Evolutionary conservation across 345 rosid species (phyloP).

Genomic region (Sapria himalayana): DNA sequence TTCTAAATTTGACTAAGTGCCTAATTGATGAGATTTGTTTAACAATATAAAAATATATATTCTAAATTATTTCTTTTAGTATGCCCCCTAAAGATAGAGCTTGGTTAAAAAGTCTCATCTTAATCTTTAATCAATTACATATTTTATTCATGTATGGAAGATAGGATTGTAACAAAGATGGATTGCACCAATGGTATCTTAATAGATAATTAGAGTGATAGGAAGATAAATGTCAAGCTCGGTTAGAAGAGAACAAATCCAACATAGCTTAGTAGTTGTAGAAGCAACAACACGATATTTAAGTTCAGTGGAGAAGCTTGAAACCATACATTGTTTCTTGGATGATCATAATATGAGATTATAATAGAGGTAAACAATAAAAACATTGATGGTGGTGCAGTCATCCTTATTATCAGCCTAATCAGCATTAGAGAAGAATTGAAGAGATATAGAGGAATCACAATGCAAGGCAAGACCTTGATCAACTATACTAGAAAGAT

Average conservation of each 20-base stretch:
- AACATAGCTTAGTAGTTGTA: not conserved
- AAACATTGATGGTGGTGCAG: not conserved
- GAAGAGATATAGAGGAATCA: not conserved
- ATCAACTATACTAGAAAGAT: not conserved
- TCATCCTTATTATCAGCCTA: not conserved
- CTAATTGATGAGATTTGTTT: too few relatives aligned
- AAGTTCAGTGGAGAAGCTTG: not conserved
- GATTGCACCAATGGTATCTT: not conserved
- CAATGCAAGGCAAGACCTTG: not conserved
- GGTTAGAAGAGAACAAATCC: not conserved
- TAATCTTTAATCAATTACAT: too few relatives aligned
- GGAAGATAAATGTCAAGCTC: constrained; percentile 1
- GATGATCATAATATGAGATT: not conserved
- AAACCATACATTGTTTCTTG: not conserved
- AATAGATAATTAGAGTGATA: not conserved
- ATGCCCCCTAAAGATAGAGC: too few relatives aligned
- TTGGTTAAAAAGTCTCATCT: too few relatives aligned
- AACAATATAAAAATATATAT: too few relatives aligned
- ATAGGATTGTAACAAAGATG: not conserved
- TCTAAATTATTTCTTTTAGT: too few relatives aligned
- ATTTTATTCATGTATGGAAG: constrained; percentile 1
- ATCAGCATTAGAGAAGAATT: not conserved
- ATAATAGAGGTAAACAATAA: not conserved
- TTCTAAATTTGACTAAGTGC: too few relatives aligned
- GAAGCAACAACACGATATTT: not conserved